Conservation (phyloP, 371 early-diverging fungal genomes). For the Mucor plumbeus region DNA sequence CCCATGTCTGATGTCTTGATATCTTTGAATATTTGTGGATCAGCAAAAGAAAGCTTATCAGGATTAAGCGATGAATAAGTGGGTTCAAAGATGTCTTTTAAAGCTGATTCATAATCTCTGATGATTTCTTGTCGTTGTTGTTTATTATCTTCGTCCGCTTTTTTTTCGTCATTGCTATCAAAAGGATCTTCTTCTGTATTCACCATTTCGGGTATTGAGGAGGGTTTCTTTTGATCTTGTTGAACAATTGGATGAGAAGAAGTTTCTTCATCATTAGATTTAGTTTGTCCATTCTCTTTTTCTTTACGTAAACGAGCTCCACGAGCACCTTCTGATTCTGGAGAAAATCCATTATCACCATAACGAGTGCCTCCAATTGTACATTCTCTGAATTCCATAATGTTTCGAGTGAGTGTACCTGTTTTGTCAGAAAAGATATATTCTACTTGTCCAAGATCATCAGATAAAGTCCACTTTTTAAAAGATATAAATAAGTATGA, state of each 20-base stretch:
- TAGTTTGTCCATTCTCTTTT: constrained; percentile 29
- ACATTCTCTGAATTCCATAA: constrained; percentile 88
- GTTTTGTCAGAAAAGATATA: constrained; percentile 98
- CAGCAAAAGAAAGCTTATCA: constrained; percentile 81
- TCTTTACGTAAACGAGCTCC: constrained; percentile 53
- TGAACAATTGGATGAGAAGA: constrained; percentile 9
- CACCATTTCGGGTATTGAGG: not conserved
- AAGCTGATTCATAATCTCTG: constrained; percentile 58
- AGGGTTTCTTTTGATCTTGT: not conserved
- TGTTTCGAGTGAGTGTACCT: constrained; percentile 97
- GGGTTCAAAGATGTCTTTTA: constrained; percentile 73
- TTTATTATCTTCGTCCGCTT: constrained; percentile 15
- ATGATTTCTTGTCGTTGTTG: constrained; percentile 50
- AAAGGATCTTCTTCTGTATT: constrained; percentile 15
- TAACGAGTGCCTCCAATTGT: constrained; percentile 83
- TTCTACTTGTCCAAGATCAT: constrained; percentile 95
- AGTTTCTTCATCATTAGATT: constrained; percentile 28
- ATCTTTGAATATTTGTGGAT: constrained; percentile 77
- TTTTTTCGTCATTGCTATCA: constrained; percentile 4
- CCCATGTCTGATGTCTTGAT: constrained; percentile 36
- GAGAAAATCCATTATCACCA: constrained; percentile 73
- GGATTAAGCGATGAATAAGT: constrained; percentile 72
- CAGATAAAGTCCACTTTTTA: constrained; percentile 86
- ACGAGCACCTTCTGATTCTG: constrained; percentile 65
- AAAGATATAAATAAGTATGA: not conserved